phyloP scores from a whole-genome alignment of 805 yeast species.

The Ogataea trehalophila region DNA sequence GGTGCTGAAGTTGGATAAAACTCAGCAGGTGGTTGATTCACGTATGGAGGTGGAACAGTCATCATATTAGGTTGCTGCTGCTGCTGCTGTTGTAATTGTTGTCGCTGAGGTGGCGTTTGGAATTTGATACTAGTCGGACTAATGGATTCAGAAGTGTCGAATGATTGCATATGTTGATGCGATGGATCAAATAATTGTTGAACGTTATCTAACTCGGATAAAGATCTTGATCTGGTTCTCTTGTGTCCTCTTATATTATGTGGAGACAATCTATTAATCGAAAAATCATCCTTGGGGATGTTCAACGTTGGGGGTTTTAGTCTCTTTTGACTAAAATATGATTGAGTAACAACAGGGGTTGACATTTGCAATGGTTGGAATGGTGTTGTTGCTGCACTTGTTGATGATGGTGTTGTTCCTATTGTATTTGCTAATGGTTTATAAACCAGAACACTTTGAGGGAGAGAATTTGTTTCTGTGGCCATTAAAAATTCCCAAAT shows the following conservation, averaged over 20 bases:
- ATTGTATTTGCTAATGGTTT: background rate
- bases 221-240: constrained; percentile 32
- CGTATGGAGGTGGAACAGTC: background rate
- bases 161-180: constrained; percentile 7
- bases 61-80: background rate
- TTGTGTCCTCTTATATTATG: constrained; percentile 25
- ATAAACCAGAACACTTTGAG: constrained; percentile 21
- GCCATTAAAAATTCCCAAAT: constrained; percentile 29
- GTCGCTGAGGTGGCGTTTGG: background rate
- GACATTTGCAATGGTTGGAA: background rate
- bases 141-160: constrained; percentile 4
- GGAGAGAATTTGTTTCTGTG: constrained; percentile 15
- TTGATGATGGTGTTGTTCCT: background rate
- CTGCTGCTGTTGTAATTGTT: background rate
- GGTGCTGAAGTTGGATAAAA: constrained; percentile 17
- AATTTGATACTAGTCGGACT: background rate
- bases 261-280: background rate
- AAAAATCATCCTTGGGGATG: background rate
- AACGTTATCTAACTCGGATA: constrained; percentile 26
- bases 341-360: constrained; percentile 1
- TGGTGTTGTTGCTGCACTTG: background rate
- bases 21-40: background rate
- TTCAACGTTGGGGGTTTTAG: constrained; percentile 1
- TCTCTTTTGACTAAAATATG: constrained; percentile 1
- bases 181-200: constrained; percentile 9